phyloP scores from a whole-genome alignment of 2,329 filamentous ascomycete genomes.

The Elsinoe batatas region DNA sequence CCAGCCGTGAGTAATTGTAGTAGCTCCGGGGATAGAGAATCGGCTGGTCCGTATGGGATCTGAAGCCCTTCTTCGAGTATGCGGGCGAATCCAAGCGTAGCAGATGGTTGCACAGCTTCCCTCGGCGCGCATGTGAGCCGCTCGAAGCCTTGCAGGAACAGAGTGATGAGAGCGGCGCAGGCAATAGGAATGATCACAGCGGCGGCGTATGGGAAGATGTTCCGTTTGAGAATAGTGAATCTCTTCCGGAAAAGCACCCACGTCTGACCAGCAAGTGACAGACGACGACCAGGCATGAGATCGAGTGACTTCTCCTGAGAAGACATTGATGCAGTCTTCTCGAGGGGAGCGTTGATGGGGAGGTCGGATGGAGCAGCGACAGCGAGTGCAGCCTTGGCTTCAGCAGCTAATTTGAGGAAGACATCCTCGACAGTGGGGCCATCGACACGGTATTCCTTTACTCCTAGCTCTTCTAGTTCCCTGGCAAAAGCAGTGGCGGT shows the following conservation, averaged over 20 bases:
- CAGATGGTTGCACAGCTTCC: slow-evolving; percentile 18
- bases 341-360: slow-evolving; percentile 15
- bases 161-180: slow-evolving; percentile 66
- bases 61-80: slow-evolving; percentile 18
- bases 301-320: slow-evolving; percentile 23
- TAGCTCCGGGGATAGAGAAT: slow-evolving; percentile 23
- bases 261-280: slow-evolving; percentile 61
- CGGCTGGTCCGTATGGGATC: slow-evolving; percentile 34
- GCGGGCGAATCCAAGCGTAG: slow-evolving; percentile 12
- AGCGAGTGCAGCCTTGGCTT: slow-evolving; percentile 45
- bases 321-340: slow-evolving; percentile 8
- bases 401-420: slow-evolving; percentile 76
- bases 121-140: slow-evolving; percentile 40
- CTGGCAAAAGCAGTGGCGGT: slow-evolving; percentile 63
- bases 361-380: slow-evolving; percentile 13
- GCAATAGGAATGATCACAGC: slow-evolving; percentile 71
- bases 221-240: slow-evolving; percentile 64
- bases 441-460: slow-evolving; percentile 73
- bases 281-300: slow-evolving; percentile 58
- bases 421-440: slow-evolving; percentile 90
- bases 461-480: slow-evolving; percentile 53
- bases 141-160: slow-evolving; percentile 56
- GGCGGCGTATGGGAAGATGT: slow-evolving; percentile 64
- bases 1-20: slow-evolving; percentile 24
- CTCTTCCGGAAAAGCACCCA: slow-evolving; percentile 70